These are phyloP conservation scores for Tetradesmus obliquus DNA, from an alignment of 139 green algal genomes.

Conservation along the genomic window DNA sequence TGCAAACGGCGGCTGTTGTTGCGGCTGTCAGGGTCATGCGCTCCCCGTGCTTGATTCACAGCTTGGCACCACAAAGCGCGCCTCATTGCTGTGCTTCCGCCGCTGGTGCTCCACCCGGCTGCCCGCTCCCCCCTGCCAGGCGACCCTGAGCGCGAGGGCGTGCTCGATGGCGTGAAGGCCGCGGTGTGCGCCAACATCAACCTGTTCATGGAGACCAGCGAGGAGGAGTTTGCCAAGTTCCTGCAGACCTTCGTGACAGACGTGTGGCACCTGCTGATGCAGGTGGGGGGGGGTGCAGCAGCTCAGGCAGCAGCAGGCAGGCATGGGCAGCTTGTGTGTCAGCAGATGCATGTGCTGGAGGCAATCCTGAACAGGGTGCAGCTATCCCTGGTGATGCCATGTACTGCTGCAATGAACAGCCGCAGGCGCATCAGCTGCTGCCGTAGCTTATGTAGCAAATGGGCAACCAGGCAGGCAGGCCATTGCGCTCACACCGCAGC, in stretches of 20 bases:
- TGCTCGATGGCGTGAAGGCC: slow-evolving; percentile 85
- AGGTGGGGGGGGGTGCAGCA: slow-evolving; percentile 58
- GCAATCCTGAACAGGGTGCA: too few species aligned
- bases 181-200: slow-evolving; percentile 66
- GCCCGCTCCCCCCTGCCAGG: not conserved
- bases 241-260: slow-evolving; percentile 84
- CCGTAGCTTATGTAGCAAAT: too few species aligned
- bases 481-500: too few species aligned
- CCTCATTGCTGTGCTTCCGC: not conserved
- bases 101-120: not conserved
- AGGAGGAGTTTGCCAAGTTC: slow-evolving; percentile 96
- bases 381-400: too few species aligned
- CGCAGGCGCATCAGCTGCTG: too few species aligned
- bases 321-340: not conserved
- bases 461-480: too few species aligned
- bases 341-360: too few species aligned
- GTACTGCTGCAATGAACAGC: too few species aligned
- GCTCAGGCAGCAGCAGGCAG: not conserved
- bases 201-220: slow-evolving; percentile 94
- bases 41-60: too few species aligned
- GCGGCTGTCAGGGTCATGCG: too few species aligned
- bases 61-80: too few species aligned
- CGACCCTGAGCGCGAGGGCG: slow-evolving; percentile 79
- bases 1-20: too few species aligned
- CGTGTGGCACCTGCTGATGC: slow-evolving; percentile 92